phyloP scores from a whole-genome alignment of 305 asterid genomes.

The Caryopteris hybrid region DNA sequence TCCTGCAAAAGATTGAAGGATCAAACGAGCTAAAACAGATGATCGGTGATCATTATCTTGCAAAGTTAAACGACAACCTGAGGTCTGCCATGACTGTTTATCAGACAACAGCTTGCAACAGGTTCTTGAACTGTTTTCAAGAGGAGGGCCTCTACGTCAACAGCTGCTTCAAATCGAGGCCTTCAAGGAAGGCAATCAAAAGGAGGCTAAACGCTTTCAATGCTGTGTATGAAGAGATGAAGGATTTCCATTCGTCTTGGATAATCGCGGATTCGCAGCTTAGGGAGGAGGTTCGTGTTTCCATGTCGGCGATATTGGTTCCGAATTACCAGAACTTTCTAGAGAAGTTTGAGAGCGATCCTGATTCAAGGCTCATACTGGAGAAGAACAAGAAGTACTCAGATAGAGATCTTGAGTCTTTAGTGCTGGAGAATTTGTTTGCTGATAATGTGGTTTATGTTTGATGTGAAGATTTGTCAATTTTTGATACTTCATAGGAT shows the following conservation, averaged over 20 bases:
- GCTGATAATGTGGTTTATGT: not conserved
- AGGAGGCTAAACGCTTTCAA: conserved; percentile 37
- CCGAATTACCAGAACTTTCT: conserved; percentile 35
- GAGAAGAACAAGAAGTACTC: conserved; percentile 31
- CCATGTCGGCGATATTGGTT: conserved; percentile 26
- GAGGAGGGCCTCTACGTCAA: conserved; percentile 30
- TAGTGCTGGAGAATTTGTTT: conserved; percentile 32
- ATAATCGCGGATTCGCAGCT: conserved; percentile 31
- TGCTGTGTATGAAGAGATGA: conserved; percentile 28
- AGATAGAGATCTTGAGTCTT: conserved; percentile 29
- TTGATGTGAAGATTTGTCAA: too few relatives aligned
- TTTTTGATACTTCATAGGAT: too few relatives aligned
- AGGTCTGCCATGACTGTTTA: conserved; percentile 21
- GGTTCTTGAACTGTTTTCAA: conserved; percentile 36
- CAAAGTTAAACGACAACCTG: conserved; percentile 16
- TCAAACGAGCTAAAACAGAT: conserved; percentile 30
- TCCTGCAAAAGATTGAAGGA: conserved; percentile 28
- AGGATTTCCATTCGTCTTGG: conserved; percentile 26
- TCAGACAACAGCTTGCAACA: conserved; percentile 22
- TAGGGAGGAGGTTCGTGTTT: conserved; percentile 30
- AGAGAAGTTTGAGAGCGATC: conserved; percentile 18
- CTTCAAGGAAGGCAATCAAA: conserved; percentile 27
- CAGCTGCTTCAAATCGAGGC: conserved; percentile 19
- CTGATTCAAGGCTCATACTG: conserved; percentile 13
- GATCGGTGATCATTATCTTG: conserved; percentile 33